Base-by-base conservation (phyloP, 2,329 filamentous ascomycete genomes). In the Sporothrix euskadiensis region DNA sequence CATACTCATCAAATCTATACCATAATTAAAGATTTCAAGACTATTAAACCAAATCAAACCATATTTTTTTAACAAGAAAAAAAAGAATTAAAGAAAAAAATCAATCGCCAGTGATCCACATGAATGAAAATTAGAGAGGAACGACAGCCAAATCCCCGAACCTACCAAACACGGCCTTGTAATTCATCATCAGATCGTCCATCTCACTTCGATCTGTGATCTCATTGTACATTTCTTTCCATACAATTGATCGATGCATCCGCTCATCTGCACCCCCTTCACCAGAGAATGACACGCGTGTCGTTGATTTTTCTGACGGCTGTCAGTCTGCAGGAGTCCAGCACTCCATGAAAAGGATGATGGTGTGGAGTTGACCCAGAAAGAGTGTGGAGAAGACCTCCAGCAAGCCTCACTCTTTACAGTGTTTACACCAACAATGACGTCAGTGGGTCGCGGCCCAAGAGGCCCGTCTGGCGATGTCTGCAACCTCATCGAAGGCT, bases 361-460 rank as follows among this genome's bases (percentile, higher is more conserved):
- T 9, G 19, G 8, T 61, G 59, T 41, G 59, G 61, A 44, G 61
- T 16, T 41, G 35, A 4, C 16, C 14, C 14, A 19, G 22, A 47
- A 44, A 26, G n/a, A 30, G 39, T 30, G 61, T 65, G 61, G 61
- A 65, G 61, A 59, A 59, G 56, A 16, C n/a, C 52, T 30, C 14
- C 22, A 9, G 14, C 30, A 35, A 35, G 19, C 32, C 9, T 30
- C 32, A 26, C 26, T 4, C 4, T 41, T 44, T 65, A n/a, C n/a
- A n/a, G n/a, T n/a, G n/a, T n/a, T n/a, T 19, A 22, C 39, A 39
- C 61, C 61, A 30, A 22, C 61, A 66, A 47, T 66, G 61, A 66
- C 61, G 61, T 66, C 61, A 66, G 61, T 30, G 61, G 39, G 39
- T 30, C 61, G 22, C 44, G 44, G 44, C 44, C 14, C 44, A 49